phyloP scores from a whole-genome alignment of 2,329 filamentous ascomycete species.

The Alternaria brassicae region DNA sequence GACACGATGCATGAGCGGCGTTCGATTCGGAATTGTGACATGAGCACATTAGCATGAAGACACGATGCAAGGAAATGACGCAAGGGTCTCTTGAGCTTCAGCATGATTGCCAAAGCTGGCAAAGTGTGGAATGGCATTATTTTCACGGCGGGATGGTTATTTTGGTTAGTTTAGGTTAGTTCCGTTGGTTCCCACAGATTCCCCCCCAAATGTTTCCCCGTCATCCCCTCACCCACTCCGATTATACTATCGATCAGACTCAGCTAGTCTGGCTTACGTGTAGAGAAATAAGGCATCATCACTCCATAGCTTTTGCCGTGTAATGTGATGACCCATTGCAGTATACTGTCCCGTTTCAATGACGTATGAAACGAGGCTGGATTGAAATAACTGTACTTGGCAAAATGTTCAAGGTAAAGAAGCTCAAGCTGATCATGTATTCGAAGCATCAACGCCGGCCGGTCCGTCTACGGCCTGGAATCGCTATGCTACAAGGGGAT shows the following conservation, averaged over 20 bases:
- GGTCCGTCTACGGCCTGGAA: slow-evolving; percentile 6
- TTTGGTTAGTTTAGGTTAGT: slow-evolving; percentile 21
- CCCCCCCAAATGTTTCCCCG: slow-evolving; percentile 17
- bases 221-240: neutral
- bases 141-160: neutral
- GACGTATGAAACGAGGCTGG: neutral
- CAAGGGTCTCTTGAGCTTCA: neutral
- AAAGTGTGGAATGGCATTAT: neutral
- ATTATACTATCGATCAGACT: slow-evolving; percentile 7
- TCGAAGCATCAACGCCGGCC: slow-evolving; percentile 1
- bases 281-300: neutral
- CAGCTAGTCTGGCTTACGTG: neutral
- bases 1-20: slow-evolving; percentile 13
- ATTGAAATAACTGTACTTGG: neutral
- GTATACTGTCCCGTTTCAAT: neutral
- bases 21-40: slow-evolving; percentile 3
- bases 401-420: neutral
- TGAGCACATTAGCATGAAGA: neutral
- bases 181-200: slow-evolving; percentile 30
- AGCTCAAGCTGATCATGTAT: neutral
- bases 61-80: neutral
- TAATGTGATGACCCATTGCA: neutral
- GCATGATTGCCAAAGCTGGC: neutral
- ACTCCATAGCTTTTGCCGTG: neutral
- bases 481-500: slow-evolving; percentile 17